A percentile compares a stretch with the other conserved stretches of the same genome.
phyloP scores from a whole-genome alignment of 2,329 filamentous ascomycete genomes.

The Pseudocercospora vitis region DNA sequence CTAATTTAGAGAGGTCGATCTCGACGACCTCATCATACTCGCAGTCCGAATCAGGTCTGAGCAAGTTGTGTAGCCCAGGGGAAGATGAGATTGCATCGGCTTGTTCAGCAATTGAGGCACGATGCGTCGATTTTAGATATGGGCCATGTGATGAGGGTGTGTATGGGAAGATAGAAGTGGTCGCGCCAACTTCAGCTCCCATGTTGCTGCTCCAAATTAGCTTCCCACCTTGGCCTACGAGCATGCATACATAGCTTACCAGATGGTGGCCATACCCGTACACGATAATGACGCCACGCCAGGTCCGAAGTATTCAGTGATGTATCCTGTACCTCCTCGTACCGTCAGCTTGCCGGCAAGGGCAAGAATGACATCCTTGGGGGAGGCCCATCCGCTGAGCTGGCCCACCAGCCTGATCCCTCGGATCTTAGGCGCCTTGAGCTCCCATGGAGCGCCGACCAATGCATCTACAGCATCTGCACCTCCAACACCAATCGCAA shows the following conservation, averaged over 20 bases:
- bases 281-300: constrained; percentile 86
- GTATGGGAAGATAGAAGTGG: constrained; percentile 92
- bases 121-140: constrained; percentile 83
- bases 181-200: constrained; percentile 90
- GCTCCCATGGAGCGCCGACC: constrained; percentile 94
- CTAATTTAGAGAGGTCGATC: constrained; percentile 80
- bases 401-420: constrained; percentile 81
- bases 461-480: constrained; percentile 96
- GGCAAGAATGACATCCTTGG: constrained; percentile 92
- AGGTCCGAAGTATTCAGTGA: constrained; percentile 76
- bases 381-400: constrained; percentile 85
- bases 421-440: constrained; percentile 89
- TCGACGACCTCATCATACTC: constrained; percentile 89
- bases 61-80: constrained; percentile 61
- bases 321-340: constrained; percentile 82
- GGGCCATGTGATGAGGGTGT: constrained; percentile 73
- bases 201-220: constrained; percentile 62
- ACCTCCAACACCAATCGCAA: constrained; percentile 95
- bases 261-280: constrained; percentile 90
- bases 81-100: constrained; percentile 62
- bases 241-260: constrained; percentile 34
- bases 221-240: constrained; percentile 44
- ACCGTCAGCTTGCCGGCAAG: constrained; percentile 90
- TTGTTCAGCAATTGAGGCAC: constrained; percentile 67
- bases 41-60: constrained; percentile 76